phyloP scores from a whole-genome alignment of 352 stramenopile species.

The Phytophthora idaei region DNA sequence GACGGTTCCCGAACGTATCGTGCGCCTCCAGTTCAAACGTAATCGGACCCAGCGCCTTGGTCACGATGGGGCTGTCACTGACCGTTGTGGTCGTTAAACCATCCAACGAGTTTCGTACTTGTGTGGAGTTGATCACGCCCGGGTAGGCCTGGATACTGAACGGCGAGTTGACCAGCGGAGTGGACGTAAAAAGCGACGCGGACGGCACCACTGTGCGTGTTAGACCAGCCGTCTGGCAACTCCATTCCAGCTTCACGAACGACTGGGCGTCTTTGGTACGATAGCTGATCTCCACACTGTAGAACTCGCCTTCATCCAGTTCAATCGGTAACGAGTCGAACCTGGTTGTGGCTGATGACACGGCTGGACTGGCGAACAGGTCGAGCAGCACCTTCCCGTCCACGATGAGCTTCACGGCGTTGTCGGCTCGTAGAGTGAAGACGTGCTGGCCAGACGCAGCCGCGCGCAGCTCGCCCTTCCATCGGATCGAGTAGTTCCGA shows the following conservation, averaged over 20 bases:
- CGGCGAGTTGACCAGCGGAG: constrained; percentile 52
- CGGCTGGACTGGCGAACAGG: constrained; percentile 28
- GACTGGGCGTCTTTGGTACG: constrained; percentile 80
- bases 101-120: constrained; percentile 70
- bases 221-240: constrained; percentile 40
- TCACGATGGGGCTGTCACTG: constrained; percentile 32
- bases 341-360: constrained; percentile 31
- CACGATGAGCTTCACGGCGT: constrained; percentile 76
- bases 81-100: constrained; percentile 46
- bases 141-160: constrained; percentile 79
- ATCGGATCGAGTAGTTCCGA: constrained; percentile 78
- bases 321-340: constrained; percentile 27
- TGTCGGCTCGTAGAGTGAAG: constrained; percentile 85
- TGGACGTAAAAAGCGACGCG: constrained; percentile 45
- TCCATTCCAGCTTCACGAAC: constrained; percentile 86
- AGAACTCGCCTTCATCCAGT: constrained; percentile 60
- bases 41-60: constrained; percentile 51
- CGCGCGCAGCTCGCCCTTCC: constrained; percentile 64
- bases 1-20: constrained; percentile 82
- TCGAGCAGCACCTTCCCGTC: constrained; percentile 73
- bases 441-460: constrained; percentile 64
- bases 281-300: constrained; percentile 87
- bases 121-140: constrained; percentile 60
- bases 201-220: constrained; percentile 22
- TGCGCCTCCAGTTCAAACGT: constrained; percentile 84